These are phyloP conservation scores for Fallopia convolvulus DNA, from an alignment of 148 eudicot genomes.

Conservation along the genomic window DNA sequence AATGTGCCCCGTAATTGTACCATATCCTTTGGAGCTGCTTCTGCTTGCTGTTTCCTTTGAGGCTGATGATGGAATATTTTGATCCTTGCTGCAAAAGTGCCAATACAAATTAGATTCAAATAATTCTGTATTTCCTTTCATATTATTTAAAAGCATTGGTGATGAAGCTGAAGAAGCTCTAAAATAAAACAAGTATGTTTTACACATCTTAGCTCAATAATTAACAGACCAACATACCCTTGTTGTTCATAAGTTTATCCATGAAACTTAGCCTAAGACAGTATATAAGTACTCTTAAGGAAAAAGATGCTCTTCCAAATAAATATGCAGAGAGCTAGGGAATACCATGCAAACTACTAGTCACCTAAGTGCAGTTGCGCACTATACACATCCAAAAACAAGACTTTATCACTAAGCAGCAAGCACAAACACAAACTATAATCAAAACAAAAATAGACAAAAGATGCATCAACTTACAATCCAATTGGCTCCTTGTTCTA, in stretches of 20 bases:
- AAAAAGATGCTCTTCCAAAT: background rate
- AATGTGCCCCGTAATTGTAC: constrained; percentile 4
- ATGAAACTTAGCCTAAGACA: background rate
- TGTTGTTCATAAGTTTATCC: background rate
- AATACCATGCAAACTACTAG: background rate
- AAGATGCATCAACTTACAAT: background rate
- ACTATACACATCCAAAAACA: background rate
- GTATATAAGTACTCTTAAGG: background rate
- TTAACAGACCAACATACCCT: background rate
- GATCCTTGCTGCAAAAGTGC: constrained; percentile 8
- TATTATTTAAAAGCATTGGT: background rate
- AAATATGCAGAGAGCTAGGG: background rate
- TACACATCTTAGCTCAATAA: background rate
- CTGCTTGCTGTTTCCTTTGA: constrained; percentile 4
- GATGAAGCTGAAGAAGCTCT: background rate
- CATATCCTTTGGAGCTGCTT: constrained; percentile 4
- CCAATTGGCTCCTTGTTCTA: too few species aligned
- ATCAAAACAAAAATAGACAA: background rate
- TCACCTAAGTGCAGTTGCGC: background rate
- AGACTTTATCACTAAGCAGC: background rate
- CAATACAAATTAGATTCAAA: background rate
- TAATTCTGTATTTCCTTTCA: background rate
- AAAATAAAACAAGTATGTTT: background rate
- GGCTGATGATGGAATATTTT: constrained; percentile 6
- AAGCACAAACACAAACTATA: background rate